phyloP scores from a whole-genome alignment of 768 basidiomycete species.

The Podaxis sp. region DNA sequence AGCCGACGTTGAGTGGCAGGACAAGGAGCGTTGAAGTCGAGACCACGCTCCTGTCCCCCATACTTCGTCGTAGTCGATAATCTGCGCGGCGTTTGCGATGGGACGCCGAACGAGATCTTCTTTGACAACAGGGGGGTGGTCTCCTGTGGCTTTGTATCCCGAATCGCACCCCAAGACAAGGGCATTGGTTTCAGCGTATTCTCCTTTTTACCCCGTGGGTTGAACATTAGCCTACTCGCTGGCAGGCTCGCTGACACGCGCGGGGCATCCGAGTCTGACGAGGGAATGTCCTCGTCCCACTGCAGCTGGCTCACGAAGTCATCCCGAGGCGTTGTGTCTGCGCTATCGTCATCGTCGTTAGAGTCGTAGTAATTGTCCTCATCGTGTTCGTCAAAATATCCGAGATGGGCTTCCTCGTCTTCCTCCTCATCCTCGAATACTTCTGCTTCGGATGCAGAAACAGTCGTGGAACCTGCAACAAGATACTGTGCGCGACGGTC shows the following conservation, averaged over 20 bases:
- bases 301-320: constrained; percentile 25
- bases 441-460: constrained; percentile 36
- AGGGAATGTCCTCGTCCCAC: constrained; percentile 30
- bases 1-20: constrained; percentile 30
- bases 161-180: background rate
- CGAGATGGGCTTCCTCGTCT: constrained; percentile 27
- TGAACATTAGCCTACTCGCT: background rate
- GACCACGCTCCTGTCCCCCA: background rate
- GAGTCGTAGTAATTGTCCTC: constrained; percentile 21
- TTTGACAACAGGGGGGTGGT: constrained; percentile 37
- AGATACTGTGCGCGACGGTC: constrained; percentile 70
- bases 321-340: constrained; percentile 14
- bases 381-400: constrained; percentile 11
- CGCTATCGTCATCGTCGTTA: constrained; percentile 17
- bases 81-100: background rate
- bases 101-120: constrained; percentile 20
- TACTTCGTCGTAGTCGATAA: background rate
- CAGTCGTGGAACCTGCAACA: constrained; percentile 53
- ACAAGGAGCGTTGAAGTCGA: constrained; percentile 16
- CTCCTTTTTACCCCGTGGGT: background rate
- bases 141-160: constrained; percentile 13
- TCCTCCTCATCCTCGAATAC: constrained; percentile 33
- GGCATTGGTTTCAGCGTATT: background rate
- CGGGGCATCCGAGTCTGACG: background rate
- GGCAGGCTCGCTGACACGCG: background rate